Evolutionary conservation across 225 moss, liverwort and hornwort species (phyloP).

Genomic region (Rhytidiadelphus loreus): DNA sequence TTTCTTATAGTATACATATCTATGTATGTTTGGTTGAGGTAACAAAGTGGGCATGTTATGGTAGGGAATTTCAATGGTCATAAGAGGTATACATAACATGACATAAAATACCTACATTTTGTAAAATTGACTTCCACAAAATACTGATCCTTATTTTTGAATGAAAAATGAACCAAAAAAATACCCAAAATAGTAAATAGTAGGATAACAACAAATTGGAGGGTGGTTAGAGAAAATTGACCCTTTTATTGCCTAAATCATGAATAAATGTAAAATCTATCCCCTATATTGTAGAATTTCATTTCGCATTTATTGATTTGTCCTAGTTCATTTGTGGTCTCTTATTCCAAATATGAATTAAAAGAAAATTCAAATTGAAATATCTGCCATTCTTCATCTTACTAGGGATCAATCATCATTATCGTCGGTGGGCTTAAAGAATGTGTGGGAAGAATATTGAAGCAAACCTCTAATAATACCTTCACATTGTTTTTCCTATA

Average conservation of each 20-base stretch:
- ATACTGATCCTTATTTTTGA: not conserved
- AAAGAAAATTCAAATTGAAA: too few species aligned
- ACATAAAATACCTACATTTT: too few species aligned
- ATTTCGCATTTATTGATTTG: not conserved
- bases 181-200: not conserved
- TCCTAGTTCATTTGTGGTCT: too few species aligned
- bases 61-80: too few species aligned
- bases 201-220: not conserved
- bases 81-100: too few species aligned
- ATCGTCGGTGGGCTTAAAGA: not conserved
- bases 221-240: not conserved
- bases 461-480: too few species aligned
- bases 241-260: not conserved
- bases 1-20: too few species aligned
- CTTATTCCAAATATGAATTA: too few species aligned
- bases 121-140: not conserved
- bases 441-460: not conserved
- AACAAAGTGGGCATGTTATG: too few species aligned
- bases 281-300: not conserved
- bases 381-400: not conserved
- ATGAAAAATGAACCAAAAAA: not conserved
- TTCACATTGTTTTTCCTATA: not conserved
- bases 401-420: fast-evolving
- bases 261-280: not conserved
- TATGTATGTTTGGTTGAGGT: too few species aligned